phyloP scores from a whole-genome alignment of 176 grass and related monocot genomes.

The Hyparrhenia diplandra region DNA sequence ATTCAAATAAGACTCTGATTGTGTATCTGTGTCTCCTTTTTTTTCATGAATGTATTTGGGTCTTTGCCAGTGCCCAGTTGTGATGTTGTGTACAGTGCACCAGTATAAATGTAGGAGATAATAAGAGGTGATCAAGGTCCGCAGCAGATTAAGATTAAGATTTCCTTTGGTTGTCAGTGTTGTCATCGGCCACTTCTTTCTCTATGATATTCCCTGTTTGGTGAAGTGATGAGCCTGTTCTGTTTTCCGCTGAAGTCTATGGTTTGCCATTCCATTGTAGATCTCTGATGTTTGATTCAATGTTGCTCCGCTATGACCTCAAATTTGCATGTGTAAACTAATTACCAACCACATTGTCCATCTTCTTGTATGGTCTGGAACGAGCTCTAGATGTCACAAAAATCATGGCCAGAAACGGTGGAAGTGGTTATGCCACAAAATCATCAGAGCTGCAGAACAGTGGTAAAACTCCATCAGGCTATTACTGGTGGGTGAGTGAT shows the following conservation, averaged over 20 bases:
- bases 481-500: not conserved
- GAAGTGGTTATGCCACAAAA: not conserved
- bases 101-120: not conserved
- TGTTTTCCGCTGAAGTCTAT: not conserved
- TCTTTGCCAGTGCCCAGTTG: not conserved
- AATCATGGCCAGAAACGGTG: not conserved
- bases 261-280: not conserved
- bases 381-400: not conserved
- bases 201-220: not conserved
- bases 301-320: not conserved
- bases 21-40: not conserved
- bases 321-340: not conserved
- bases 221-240: not conserved
- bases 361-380: not conserved
- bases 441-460: not conserved
- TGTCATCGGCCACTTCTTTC: not conserved
- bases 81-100: not conserved
- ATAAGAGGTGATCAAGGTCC: not conserved
- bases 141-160: not conserved
- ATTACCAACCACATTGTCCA: not conserved
- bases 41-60: not conserved
- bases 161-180: not conserved
- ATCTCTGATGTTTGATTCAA: not conserved
- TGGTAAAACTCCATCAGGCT: not conserved
- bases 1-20: not conserved